phyloP scores from a whole-genome alignment of 2,329 filamentous ascomycete species.

The Ceratocystiopsis brevicomis region DNA sequence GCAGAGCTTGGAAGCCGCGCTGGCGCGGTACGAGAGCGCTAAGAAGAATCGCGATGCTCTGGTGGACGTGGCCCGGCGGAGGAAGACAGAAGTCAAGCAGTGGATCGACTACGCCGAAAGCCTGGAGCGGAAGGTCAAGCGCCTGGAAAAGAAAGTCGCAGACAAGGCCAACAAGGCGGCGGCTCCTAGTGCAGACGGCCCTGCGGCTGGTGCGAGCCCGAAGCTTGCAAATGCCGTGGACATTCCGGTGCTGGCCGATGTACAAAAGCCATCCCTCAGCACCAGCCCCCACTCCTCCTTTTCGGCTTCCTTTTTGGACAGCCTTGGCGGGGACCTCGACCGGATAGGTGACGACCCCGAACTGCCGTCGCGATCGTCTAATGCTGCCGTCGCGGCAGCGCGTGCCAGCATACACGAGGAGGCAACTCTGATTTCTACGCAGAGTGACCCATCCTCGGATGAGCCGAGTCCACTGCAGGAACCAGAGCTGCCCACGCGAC shows the following conservation, averaged over 20 bases:
- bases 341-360: not conserved
- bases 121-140: conserved; percentile 24
- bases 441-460: conserved; percentile 5
- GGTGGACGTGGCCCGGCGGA: conserved; percentile 20
- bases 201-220: too few relatives aligned
- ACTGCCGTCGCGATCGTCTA: not conserved
- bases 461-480: not conserved
- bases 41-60: conserved; percentile 19
- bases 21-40: conserved; percentile 1
- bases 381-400: too few relatives aligned
- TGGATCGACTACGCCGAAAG: conserved; percentile 28
- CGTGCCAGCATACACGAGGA: not conserved
- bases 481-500: conserved; percentile 2
- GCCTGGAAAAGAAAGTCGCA: conserved; percentile 19
- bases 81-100: conserved; percentile 21
- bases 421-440: conserved; percentile 4
- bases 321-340: too few relatives aligned
- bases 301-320: not conserved
- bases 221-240: too few relatives aligned
- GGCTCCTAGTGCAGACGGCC: too few relatives aligned
- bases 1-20: conserved; percentile 6
- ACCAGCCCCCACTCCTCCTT: conserved; percentile 3
- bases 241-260: not conserved
- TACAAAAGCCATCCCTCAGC: conserved; percentile 2
- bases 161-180: too few relatives aligned